These are phyloP conservation scores for Hypoxylon fragiforme DNA, from an alignment of 495 filamentous ascomycete genomes.

Conservation along the genomic window DNA sequence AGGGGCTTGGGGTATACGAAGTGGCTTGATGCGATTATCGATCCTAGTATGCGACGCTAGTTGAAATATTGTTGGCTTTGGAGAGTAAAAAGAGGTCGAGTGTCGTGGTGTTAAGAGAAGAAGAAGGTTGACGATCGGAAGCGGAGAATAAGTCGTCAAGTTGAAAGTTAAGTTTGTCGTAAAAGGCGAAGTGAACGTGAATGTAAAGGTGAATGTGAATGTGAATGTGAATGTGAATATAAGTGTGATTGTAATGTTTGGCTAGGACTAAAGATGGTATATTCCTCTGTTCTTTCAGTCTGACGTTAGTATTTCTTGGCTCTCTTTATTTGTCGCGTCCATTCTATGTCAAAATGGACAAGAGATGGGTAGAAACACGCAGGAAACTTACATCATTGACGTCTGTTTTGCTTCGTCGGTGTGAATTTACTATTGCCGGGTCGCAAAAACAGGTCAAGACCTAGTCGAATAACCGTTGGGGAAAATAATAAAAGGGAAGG, in stretches of 20 bases:
- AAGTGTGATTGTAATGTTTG: constrained; percentile 12
- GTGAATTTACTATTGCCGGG: neutral
- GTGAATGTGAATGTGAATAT: constrained; percentile 8
- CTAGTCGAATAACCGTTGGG: constrained; percentile 17
- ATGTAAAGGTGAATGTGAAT: neutral
- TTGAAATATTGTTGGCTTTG: constrained; percentile 11
- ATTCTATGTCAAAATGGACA: constrained; percentile 2
- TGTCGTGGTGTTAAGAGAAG: constrained; percentile 25
- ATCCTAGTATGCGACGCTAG: constrained; percentile 10
- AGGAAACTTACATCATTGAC: constrained; percentile 22
- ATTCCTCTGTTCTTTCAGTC: constrained; percentile 8
- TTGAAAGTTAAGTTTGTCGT: constrained; percentile 9
- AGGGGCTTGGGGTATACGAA: neutral
- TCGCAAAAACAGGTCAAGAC: neutral
- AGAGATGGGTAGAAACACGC: neutral
- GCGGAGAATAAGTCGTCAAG: constrained; percentile 9
- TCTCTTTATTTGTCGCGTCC: constrained; percentile 22
- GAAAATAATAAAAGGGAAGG: constrained; percentile 4
- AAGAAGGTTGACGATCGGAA: neutral
- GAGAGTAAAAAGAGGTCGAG: neutral
- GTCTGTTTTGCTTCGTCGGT: constrained; percentile 16
- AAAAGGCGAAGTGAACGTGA: constrained; percentile 6
- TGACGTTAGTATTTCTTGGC: constrained; percentile 7
- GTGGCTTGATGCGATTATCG: constrained; percentile 12
- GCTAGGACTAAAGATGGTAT: neutral